Evolutionary conservation across 306 rosid species (phyloP).

Genomic region (Rosa rugosa): DNA sequence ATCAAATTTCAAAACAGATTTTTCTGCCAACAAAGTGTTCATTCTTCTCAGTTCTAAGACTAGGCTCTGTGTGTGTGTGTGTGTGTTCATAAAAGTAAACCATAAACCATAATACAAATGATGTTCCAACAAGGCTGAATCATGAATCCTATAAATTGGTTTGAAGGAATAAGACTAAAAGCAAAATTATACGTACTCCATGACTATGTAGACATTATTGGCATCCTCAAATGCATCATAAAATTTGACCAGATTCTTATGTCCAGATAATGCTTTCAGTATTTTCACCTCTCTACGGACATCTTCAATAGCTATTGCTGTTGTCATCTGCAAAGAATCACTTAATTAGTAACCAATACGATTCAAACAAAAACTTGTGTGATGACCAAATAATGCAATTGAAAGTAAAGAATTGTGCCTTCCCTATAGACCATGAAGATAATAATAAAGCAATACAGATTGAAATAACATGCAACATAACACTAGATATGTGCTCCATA

Average conservation of each 20-base stretch:
- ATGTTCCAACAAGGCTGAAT: too few species aligned
- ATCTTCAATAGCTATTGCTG: conserved; percentile 93
- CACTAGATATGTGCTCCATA: not conserved
- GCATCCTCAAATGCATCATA: conserved; percentile 86
- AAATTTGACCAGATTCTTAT: conserved; percentile 79
- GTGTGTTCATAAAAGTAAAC: too few species aligned
- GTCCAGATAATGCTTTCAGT: conserved; percentile 91
- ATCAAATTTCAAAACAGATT: conserved; percentile 23
- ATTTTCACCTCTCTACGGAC: conserved; percentile 94
- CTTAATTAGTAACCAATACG: conserved; percentile 12
- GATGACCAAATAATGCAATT: not conserved
- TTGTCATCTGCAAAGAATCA: conserved; percentile 74
- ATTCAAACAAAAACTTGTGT: not conserved
- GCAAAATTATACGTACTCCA: conserved; percentile 71
- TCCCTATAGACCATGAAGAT: not conserved
- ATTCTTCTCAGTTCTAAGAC: not conserved
- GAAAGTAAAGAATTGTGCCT: not conserved
- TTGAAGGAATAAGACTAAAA: not conserved
- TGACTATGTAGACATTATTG: conserved; percentile 83
- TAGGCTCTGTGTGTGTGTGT: too few species aligned
- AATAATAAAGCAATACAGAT: not conserved
- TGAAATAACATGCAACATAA: not conserved
- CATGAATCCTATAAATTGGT: too few species aligned
- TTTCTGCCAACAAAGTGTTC: not conserved
- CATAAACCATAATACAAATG: too few species aligned